Evolutionary conservation across 164 flowering plant genomes (phyloP).

Genomic region (Dillenia suffruticosa): DNA sequence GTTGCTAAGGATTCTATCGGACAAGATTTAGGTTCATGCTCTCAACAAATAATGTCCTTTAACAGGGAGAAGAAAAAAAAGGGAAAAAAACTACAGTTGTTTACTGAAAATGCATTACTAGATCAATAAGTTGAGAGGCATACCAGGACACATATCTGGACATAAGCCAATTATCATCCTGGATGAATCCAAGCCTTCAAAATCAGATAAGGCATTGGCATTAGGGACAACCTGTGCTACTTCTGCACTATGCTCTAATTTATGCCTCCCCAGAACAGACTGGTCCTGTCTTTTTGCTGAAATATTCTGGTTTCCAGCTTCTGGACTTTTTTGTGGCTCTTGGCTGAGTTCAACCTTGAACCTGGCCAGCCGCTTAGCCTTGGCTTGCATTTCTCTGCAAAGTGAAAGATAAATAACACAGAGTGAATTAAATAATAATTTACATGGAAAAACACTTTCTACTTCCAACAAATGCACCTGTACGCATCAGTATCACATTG

Average conservation of each 20-base stretch:
- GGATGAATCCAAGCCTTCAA: constrained; percentile 46
- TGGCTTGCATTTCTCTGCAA: constrained; percentile 74
- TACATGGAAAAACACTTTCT: background rate
- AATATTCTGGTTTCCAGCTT: constrained; percentile 24
- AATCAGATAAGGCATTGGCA: constrained; percentile 32
- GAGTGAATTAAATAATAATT: background rate
- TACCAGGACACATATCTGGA: constrained; percentile 99
- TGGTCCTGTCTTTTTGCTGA: constrained; percentile 27
- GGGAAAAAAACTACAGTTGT: constrained; percentile 5
- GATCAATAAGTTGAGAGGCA: constrained; percentile 9
- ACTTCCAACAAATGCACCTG: background rate
- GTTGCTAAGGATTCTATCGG: too few relatives aligned
- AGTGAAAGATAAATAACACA: background rate
- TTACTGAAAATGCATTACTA: background rate
- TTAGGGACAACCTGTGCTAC: constrained; percentile 21
- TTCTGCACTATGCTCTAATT: constrained; percentile 23
- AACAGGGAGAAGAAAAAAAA: constrained; percentile 14
- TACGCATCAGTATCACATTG: constrained; percentile 59
- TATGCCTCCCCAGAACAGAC: constrained; percentile 25
- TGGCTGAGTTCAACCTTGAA: constrained; percentile 63
- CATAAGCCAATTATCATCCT: constrained; percentile 67
- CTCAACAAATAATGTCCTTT: too few relatives aligned
- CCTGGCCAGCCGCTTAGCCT: constrained; percentile 87
- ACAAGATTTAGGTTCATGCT: too few relatives aligned
- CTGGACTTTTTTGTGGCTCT: constrained; percentile 21